A percentile compares a stretch with the other conserved stretches of the same genome.
Conservation (phyloP, 1,284 basidiomycete species). For the Entoloma clypeatum region DNA sequence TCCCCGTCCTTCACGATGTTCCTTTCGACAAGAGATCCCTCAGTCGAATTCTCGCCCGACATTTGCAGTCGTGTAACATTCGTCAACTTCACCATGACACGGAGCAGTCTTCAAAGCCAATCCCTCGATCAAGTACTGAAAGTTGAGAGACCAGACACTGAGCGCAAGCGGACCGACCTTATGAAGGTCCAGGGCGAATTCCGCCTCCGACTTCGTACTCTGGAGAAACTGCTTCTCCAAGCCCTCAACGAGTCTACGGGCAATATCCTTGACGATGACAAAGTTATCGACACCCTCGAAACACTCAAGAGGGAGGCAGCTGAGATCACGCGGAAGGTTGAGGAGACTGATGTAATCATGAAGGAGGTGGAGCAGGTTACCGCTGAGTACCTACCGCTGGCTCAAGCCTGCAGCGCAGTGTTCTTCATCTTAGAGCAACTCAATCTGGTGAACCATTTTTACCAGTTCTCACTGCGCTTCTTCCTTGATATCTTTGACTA, state of each 20-base stretch:
- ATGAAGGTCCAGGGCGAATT: constrained; percentile 99
- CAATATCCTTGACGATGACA: constrained; percentile 98
- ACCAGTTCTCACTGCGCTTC: constrained; percentile 96
- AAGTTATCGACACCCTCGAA: constrained; percentile 96
- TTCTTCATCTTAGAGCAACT: constrained; percentile 98
- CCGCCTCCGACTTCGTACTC: constrained; percentile 85
- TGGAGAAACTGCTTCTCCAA: constrained; percentile 92
- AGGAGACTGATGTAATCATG: constrained; percentile 96
- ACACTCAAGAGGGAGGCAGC: constrained; percentile 96
- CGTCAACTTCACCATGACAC: constrained; percentile 99
- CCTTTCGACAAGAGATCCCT: constrained; percentile 95
- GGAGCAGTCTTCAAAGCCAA: constrained; percentile 96
- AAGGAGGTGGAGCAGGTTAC: constrained; percentile 95
- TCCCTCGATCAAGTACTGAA: constrained; percentile 97
- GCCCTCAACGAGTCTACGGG: constrained; percentile 97
- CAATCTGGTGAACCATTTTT: constrained; percentile 94
- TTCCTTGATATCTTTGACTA: constrained; percentile 99
- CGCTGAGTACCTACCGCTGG: constrained; percentile 89
- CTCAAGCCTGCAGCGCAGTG: constrained; percentile 94
- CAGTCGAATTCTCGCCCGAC: constrained; percentile 96
- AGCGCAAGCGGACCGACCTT: constrained; percentile 95
- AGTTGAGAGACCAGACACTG: constrained; percentile 95
- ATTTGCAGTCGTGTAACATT: constrained; percentile 99
- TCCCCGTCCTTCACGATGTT: constrained; percentile 99
- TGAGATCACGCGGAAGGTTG: constrained; percentile 95